These are phyloP conservation scores for Pseudogymnoascus sp. DNA, from an alignment of 2,329 filamentous ascomycete genomes.

Conservation along the genomic window DNA sequence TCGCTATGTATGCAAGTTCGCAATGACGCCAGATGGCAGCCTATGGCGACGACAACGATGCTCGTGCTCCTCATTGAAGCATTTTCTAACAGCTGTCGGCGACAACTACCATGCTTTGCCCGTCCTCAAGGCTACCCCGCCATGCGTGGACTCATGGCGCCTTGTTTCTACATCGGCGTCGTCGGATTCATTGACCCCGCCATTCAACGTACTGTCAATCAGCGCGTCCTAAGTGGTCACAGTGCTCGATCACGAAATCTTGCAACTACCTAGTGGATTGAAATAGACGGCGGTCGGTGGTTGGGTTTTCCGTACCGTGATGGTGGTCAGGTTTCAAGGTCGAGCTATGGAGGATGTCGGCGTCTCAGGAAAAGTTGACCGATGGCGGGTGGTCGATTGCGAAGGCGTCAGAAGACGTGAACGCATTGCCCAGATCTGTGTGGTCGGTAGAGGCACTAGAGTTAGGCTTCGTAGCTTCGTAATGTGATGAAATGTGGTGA, in stretches of 20 bases:
- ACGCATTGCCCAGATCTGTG: neutral
- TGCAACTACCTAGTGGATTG: neutral
- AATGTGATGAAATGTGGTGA: conserved; percentile 4
- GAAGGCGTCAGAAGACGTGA: conserved; percentile 7
- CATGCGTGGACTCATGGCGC: neutral
- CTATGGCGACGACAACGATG: neutral
- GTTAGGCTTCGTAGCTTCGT: neutral
- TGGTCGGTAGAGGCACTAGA: neutral
- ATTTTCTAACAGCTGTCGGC: neutral
- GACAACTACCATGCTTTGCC: neutral
- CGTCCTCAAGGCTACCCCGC: neutral
- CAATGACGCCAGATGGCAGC: neutral
- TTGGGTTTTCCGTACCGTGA: neutral
- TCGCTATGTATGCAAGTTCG: neutral
- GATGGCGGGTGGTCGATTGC: neutral
- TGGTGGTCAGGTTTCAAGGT: neutral
- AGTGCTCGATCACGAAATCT: neutral
- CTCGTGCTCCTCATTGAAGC: neutral
- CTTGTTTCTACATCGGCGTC: neutral
- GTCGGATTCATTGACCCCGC: neutral
- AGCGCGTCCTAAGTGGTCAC: conserved; percentile 4
- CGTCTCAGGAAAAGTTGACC: neutral
- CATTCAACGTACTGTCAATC: neutral
- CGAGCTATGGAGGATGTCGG: neutral
- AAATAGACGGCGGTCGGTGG: conserved; percentile 1